These are phyloP conservation scores for Candida cerambycidarum DNA, from an alignment of 805 yeast species.

Conservation along the genomic window DNA sequence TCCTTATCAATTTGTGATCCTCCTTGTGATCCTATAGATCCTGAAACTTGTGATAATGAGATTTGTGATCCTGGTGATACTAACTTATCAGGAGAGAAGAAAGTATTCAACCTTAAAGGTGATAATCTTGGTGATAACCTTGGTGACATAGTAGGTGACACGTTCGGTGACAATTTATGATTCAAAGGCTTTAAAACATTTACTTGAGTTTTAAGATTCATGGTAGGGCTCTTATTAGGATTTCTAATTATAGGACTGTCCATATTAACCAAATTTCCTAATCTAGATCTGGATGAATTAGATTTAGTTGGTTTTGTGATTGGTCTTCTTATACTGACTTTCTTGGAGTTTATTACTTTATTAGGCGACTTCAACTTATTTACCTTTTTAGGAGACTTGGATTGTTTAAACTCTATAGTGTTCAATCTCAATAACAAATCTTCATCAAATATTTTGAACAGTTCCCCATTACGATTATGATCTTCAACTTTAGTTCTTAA, in stretches of 20 bases:
- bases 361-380: slow-evolving; percentile 3
- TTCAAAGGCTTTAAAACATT: slow-evolving; percentile 13
- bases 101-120: slow-evolving; percentile 11
- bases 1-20: slow-evolving; percentile 16
- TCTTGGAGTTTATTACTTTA: slow-evolving; percentile 3
- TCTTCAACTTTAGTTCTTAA: slow-evolving; percentile 47
- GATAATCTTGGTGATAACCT: slow-evolving; percentile 9
- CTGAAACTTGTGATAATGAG: neutral
- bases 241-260: slow-evolving; percentile 1
- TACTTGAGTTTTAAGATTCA: neutral
- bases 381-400: slow-evolving; percentile 6
- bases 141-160: slow-evolving; percentile 1
- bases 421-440: slow-evolving; percentile 42
- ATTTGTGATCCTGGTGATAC: slow-evolving; percentile 8
- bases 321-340: slow-evolving; percentile 7
- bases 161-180: slow-evolving; percentile 11
- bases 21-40: neutral
- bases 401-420: slow-evolving; percentile 29
- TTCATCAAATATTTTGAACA: slow-evolving; percentile 46
- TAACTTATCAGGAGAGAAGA: slow-evolving; percentile 11
- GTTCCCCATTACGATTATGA: slow-evolving; percentile 42
- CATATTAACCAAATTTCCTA: slow-evolving; percentile 2
- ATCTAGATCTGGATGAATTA: neutral
- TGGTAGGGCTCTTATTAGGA: too few species aligned
- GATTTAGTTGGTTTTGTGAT: neutral